Conservation (phyloP, 768 basidiomycete species). For the Panaeolus papilionaceus region DNA sequence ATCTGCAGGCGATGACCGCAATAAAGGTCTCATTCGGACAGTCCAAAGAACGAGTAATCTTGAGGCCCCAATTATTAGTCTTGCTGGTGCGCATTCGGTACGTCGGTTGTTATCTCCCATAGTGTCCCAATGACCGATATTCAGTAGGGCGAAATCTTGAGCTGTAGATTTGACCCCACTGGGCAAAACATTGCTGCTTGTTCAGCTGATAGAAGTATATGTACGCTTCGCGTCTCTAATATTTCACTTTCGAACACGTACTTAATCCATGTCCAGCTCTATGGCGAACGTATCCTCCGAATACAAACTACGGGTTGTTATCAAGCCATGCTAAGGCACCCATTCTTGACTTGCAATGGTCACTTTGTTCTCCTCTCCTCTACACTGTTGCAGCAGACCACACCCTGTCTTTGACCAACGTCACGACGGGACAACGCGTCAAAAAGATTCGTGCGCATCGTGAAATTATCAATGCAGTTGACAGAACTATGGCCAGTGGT, state of each 20-base stretch:
- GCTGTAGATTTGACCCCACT: slow-evolving; percentile 92
- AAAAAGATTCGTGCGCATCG: slow-evolving; percentile 87
- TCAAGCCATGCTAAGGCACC: slow-evolving; percentile 87
- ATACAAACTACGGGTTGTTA: slow-evolving; percentile 90
- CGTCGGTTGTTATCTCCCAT: slow-evolving; percentile 30
- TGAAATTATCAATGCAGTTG: slow-evolving; percentile 89
- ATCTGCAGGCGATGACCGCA: slow-evolving; percentile 71
- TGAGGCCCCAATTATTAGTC: slow-evolving; percentile 92
- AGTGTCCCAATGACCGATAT: background rate
- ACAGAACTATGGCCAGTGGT: slow-evolving; percentile 85
- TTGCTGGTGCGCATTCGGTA: slow-evolving; percentile 88
- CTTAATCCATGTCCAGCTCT: slow-evolving; percentile 55
- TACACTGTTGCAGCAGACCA: slow-evolving; percentile 94
- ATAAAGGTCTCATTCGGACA: slow-evolving; percentile 81
- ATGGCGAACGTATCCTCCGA: slow-evolving; percentile 92
- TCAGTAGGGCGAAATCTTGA: slow-evolving; percentile 70
- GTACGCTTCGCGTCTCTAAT: slow-evolving; percentile 48
- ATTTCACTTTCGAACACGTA: background rate
- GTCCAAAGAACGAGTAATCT: slow-evolving; percentile 93
- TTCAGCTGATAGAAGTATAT: slow-evolving; percentile 89
- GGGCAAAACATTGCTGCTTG: slow-evolving; percentile 95
- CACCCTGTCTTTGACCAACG: slow-evolving; percentile 75
- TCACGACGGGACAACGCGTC: slow-evolving; percentile 83
- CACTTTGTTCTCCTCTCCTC: slow-evolving; percentile 70
- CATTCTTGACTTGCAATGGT: slow-evolving; percentile 93